Evolutionary conservation across 2,329 filamentous ascomycete species (phyloP), one percentile per base, ranked within the genome.

Genomic region (Tympanopsis confertula): DNA sequence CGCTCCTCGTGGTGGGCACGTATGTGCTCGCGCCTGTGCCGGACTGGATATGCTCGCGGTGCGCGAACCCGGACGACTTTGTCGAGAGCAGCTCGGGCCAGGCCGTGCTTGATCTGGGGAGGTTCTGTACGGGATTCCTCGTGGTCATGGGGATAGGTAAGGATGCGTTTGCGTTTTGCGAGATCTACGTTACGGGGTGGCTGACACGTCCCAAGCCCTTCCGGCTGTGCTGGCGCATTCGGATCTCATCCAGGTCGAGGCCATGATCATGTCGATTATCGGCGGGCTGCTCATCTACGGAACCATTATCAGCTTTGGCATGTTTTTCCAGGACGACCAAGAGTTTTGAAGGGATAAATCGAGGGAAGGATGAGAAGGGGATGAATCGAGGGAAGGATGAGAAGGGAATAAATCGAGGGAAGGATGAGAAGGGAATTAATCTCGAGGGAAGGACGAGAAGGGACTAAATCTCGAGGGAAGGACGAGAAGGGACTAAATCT

Each of bases 251-350:
- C 66, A 78, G 44, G 60, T 82, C 41, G 79, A 86, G 38, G 91
- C 91, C 36, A 94, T 94, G 79, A 66, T 86, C 56, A 98, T 98
- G 91, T 93, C 85, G 38, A 83, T 98, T 50, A 65, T 89, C 38
- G 91, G 91, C 20, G 91, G 91, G 37, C 67, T 95, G 42, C 66
- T 98, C 56, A 98, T 98, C 58, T 98, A 98, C 63, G 86, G 86
- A 41, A 98, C 91, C 36, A 94, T 98, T 56, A 93, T 98, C 63
- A 91, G 84, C 65, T 98, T 98, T 61, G 82, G 84, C 47, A 84
- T 95, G 78, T 98, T 96, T 67, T 98, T 98, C 70, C 83, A 89
- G 57, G 88, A 96, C 62, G 87, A 96, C 58, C 84, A 94, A 55
- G 91, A 96, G 51, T 98, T 96, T 59, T 96, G 63, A 64, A 51